Evolutionary conservation across 2,329 filamentous ascomycete species (phyloP).

Genomic region (Aspergillus sclerotialis): DNA sequence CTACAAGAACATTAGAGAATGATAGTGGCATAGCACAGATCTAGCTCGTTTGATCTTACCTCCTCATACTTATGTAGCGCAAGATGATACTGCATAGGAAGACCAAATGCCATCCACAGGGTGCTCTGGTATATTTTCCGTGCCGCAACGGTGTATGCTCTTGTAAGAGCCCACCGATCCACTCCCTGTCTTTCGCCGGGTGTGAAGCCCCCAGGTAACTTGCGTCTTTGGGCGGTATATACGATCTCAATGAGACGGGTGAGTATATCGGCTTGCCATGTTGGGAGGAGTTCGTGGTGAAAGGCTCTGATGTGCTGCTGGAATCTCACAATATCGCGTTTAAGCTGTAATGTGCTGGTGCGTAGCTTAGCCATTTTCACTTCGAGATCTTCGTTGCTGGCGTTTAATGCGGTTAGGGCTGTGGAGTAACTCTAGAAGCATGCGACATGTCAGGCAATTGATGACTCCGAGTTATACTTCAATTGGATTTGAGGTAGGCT

Average conservation of each 20-base stretch:
- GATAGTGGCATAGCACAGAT: too few relatives aligned
- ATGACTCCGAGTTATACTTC: too few relatives aligned
- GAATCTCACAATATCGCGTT: slow-evolving; percentile 18
- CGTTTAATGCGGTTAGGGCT: slow-evolving; percentile 14
- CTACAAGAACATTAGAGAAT: slow-evolving; percentile 9
- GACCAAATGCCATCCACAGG: slow-evolving; percentile 17
- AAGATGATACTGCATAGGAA: slow-evolving; percentile 16
- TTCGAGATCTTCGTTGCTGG: slow-evolving; percentile 21
- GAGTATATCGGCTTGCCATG: slow-evolving; percentile 29
- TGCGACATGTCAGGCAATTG: not conserved
- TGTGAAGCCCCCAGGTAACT: slow-evolving; percentile 14
- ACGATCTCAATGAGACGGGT: slow-evolving; percentile 28
- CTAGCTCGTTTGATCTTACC: slow-evolving; percentile 12
- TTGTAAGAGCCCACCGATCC: slow-evolving; percentile 13
- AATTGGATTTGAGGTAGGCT: too few relatives aligned
- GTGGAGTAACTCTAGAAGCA: slow-evolving; percentile 12
- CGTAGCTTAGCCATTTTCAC: slow-evolving; percentile 16
- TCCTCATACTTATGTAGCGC: slow-evolving; percentile 22
- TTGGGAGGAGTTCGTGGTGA: slow-evolving; percentile 20
- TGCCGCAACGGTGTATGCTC: slow-evolving; percentile 21
- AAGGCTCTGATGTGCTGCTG: slow-evolving; percentile 19
- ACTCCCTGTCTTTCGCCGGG: slow-evolving; percentile 10
- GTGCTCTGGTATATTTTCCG: slow-evolving; percentile 15
- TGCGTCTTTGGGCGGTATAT: slow-evolving; percentile 15
- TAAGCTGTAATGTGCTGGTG: slow-evolving; percentile 12